Evolutionary conservation across 73 alveolate genomes (phyloP).

Genomic region (Paramecium octaurelia): DNA sequence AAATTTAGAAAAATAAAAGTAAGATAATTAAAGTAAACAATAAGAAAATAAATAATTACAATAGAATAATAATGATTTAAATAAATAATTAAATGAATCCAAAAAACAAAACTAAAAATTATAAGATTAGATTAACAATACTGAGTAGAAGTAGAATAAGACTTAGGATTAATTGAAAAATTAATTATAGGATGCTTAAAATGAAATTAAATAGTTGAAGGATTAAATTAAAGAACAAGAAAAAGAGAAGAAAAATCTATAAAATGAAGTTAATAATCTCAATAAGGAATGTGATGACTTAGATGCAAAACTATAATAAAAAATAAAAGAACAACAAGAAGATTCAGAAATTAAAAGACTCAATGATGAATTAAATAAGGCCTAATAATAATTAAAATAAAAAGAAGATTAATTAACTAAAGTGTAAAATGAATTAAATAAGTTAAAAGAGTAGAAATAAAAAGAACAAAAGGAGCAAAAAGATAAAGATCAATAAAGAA

Average conservation of each 20-base stretch:
- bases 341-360: background rate
- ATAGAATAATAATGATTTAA: background rate
- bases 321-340: background rate
- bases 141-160: background rate
- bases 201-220: slow-evolving; percentile 9
- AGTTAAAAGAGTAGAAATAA: background rate
- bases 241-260: background rate
- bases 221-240: background rate
- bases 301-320: background rate
- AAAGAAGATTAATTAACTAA: slow-evolving; percentile 20
- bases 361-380: background rate
- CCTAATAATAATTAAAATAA: background rate
- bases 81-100: background rate
- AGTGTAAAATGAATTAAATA: background rate
- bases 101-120: background rate
- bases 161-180: background rate
- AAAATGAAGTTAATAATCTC: background rate
- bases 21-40: background rate
- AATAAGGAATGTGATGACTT: slow-evolving; percentile 47
- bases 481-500: background rate
- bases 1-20: background rate
- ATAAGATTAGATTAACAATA: background rate
- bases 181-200: background rate
- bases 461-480: background rate
- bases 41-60: background rate